Evolutionary conservation across 2,329 filamentous ascomycete species (phyloP).

Genomic region (Coniochaeta sp.): DNA sequence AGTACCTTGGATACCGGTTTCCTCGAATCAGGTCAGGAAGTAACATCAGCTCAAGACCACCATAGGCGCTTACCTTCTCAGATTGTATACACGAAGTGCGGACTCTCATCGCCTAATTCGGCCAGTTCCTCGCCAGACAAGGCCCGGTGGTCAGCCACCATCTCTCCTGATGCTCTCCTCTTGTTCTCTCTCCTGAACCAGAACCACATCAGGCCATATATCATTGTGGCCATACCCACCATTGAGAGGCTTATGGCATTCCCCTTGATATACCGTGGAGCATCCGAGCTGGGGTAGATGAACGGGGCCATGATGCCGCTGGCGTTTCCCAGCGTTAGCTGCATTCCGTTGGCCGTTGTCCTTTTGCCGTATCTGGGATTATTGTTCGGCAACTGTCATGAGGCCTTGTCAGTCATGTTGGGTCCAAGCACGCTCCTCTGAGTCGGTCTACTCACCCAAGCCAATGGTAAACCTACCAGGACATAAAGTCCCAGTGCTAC

Average conservation of each 20-base stretch:
- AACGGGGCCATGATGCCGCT: slow-evolving; percentile 69
- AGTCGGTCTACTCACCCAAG: slow-evolving; percentile 32
- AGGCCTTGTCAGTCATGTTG: neutral
- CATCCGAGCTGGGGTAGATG: slow-evolving; percentile 42
- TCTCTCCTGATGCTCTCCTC: slow-evolving; percentile 28
- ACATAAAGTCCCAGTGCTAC: slow-evolving; percentile 66
- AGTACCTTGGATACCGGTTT: too few relatives aligned
- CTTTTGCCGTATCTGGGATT: slow-evolving; percentile 69
- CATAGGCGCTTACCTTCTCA: slow-evolving; percentile 13
- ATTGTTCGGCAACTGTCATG: slow-evolving; percentile 48
- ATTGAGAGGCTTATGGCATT: slow-evolving; percentile 54
- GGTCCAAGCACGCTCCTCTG: neutral
- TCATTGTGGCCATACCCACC: slow-evolving; percentile 43
- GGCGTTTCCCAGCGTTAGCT: slow-evolving; percentile 62
- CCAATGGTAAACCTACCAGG: slow-evolving; percentile 46
- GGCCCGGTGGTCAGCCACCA: slow-evolving; percentile 26
- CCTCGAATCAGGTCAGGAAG: neutral
- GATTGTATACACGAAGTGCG: slow-evolving; percentile 37
- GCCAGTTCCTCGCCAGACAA: slow-evolving; percentile 38
- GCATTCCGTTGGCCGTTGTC: slow-evolving; percentile 62
- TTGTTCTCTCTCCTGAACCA: slow-evolving; percentile 42
- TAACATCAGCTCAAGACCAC: neutral
- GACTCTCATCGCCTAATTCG: slow-evolving; percentile 45
- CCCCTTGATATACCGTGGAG: slow-evolving; percentile 51
- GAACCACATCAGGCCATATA: slow-evolving; percentile 48